Evolutionary conservation across 2,329 filamentous ascomycete species (phyloP), one percentile per base, ranked within the genome.

Genomic region (Diaporthe vaccinii): DNA sequence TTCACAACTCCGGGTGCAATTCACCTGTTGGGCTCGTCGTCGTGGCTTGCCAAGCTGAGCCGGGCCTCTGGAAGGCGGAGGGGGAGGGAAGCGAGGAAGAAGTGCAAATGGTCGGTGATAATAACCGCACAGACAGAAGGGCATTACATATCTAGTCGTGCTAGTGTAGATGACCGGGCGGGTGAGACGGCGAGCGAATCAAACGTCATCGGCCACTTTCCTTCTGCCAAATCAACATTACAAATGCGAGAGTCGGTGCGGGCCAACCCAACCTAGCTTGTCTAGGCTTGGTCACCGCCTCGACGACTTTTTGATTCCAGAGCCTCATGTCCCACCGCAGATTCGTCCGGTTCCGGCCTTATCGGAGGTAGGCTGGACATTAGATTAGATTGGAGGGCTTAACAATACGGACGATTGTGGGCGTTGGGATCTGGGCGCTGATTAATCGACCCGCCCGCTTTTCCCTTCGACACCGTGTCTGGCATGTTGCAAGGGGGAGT

Each of bases 361-460:
- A 69, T 55, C 65, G 65, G 65, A 55, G 22, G 49, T 69, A 55
- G n/a, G 22, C 9, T 69, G 49, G 65, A 69, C n/a, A 55, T 69
- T 55, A 69, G 65, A 69, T 69, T 55, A 69, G 65, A 55, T 55
- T 55, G 65, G 8, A 20, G 46, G 46, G 46, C 49, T 69, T 28
- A 69, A 41, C 46, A 55, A 41, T 41, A n/a, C 9, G 34, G 46
- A n/a, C 65, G 49, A 8, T 28, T 4, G 46, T 20, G 65, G 59
- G 31, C 8, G 31, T 69, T 69, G 22, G 49, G 14, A 55, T n/a
- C 49, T 69, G 65, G 65, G 65, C 49, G 65, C 49, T 69, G 65
- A 69, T 55, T 69, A 69, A 69, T 69, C 58, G 1, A 20, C 46
- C 28, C 22, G 28, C 22, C 46, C 46, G n/a, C 65, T 49, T 20